These are phyloP conservation scores for Xylaria sp. DNA, from an alignment of 2,329 filamentous ascomycete species.

Conservation along the genomic window DNA sequence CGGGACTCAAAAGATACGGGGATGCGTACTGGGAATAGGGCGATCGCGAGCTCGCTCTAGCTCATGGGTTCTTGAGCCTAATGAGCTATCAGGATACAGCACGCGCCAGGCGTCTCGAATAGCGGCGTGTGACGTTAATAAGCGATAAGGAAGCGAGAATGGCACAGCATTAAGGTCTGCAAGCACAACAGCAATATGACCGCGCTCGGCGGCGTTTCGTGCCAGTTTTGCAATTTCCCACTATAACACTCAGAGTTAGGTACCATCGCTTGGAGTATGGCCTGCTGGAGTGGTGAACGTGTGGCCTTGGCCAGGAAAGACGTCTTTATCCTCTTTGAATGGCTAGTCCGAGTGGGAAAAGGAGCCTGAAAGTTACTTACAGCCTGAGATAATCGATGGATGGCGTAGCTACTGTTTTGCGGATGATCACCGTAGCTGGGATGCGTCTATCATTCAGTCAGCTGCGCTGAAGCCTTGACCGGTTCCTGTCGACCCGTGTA, in stretches of 20 bases:
- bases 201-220: conserved; percentile 77
- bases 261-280: too few species aligned
- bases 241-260: neutral
- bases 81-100: conserved; percentile 80
- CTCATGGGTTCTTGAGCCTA: conserved; percentile 73
- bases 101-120: conserved; percentile 85
- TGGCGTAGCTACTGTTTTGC: conserved; percentile 78
- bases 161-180: conserved; percentile 99
- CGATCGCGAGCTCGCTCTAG: conserved; percentile 69
- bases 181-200: conserved; percentile 82
- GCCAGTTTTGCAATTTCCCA: conserved; percentile 95
- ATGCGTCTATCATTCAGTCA: conserved; percentile 58
- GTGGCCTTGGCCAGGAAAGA: too few species aligned
- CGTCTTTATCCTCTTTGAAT: too few species aligned
- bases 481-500: neutral
- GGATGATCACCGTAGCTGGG: conserved; percentile 83
- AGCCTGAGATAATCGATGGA: conserved; percentile 88
- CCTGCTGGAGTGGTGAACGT: too few species aligned
- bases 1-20: neutral
- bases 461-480: neutral
- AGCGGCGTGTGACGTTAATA: conserved; percentile 79
- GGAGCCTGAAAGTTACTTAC: too few species aligned
- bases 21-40: conserved; percentile 62
- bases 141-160: conserved; percentile 77
- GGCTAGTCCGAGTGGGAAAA: too few species aligned